Conservation (phyloP, 139 green algal genomes). For the Zygnema circumcarinatum region DNA sequence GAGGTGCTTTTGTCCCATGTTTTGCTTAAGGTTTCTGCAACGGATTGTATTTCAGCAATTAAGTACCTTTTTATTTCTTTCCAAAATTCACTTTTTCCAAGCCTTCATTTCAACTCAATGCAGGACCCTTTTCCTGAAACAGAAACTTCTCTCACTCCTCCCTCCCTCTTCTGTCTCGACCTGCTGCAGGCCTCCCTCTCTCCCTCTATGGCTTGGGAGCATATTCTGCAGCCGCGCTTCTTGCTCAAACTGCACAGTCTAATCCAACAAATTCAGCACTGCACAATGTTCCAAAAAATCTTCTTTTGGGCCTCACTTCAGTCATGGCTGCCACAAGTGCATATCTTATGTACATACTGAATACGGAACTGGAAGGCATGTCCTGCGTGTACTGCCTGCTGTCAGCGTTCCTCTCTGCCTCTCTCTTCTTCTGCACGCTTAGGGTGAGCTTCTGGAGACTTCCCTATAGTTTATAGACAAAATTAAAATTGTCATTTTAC, state of each 20-base stretch:
- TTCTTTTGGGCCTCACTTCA: constrained; percentile 56
- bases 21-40: too few relatives aligned
- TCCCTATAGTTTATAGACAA: too few relatives aligned
- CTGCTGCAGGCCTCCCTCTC: constrained; percentile 46
- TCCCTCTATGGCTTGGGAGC: constrained; percentile 45
- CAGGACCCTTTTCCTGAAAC: neutral
- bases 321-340: constrained; percentile 73
- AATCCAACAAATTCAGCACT: neutral
- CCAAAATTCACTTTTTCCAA: too few relatives aligned
- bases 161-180: neutral
- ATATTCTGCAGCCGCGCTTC: constrained; percentile 45
- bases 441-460: constrained; percentile 16
- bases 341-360: constrained; percentile 74
- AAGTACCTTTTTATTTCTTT: too few relatives aligned
- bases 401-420: constrained; percentile 72
- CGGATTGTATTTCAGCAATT: too few relatives aligned
- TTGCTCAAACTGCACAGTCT: constrained; percentile 6
- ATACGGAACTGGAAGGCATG: constrained; percentile 71
- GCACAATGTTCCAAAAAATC: constrained; percentile 51
- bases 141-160: constrained; percentile 12
- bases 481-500: too few relatives aligned
- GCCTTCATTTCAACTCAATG: too few relatives aligned
- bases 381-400: constrained; percentile 68
- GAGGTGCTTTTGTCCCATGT: too few relatives aligned
- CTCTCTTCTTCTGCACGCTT: constrained; percentile 46